Evolutionary conservation across 2,329 filamentous ascomycete genomes (phyloP), one percentile per base, ranked within the genome.

Genomic region (Microdochium paspali): DNA sequence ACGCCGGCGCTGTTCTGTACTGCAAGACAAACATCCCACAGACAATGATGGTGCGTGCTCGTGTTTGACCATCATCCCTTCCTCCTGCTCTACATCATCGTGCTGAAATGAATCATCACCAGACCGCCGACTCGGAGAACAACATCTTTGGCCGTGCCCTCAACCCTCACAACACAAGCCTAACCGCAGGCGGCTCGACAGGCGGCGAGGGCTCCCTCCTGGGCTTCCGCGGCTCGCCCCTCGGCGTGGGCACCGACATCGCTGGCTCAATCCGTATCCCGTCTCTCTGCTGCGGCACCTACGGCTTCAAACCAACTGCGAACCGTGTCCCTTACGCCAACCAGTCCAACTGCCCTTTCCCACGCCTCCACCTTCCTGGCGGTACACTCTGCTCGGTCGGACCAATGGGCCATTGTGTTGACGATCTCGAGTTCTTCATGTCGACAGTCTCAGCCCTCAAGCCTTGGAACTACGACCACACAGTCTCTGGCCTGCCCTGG

Each of bases 61-160:
- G n/a, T n/a, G n/a, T n/a, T n/a, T n/a, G n/a, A n/a, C n/a, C n/a
- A n/a, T 35, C 31, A 6, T 18, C 13, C 13, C 15, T 35, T 6
- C 31, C 5, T 12, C 18, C 15, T 15, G 4, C 31, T 35, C 6
- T 6, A 35, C 15, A 6, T 7, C 31, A 30, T 15, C 26, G 26
- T 30, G 15, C 26, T 30, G 26, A 30, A 6, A n/a, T 35, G 31
- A 15, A 4, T 35, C 13, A 20, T 40, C 6, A 40, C 18, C 35
- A 40, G 35, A 40, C 35, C 23, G 35, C 35, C 5, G 35, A 40
- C 35, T 40, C 35, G 30, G 82, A 85, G 56, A 77, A 72, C 35
- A 40, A 40, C 35, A 21, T 40, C 12, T 40, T 40, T 12, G 35
- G 35, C 6, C 5, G n/a, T 2, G 4, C 13, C 12, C 12, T 20